Evolutionary conservation across 2,329 filamentous ascomycete genomes (phyloP), one percentile per base, ranked within the genome.

Genomic region (Penicillium decumbens): DNA sequence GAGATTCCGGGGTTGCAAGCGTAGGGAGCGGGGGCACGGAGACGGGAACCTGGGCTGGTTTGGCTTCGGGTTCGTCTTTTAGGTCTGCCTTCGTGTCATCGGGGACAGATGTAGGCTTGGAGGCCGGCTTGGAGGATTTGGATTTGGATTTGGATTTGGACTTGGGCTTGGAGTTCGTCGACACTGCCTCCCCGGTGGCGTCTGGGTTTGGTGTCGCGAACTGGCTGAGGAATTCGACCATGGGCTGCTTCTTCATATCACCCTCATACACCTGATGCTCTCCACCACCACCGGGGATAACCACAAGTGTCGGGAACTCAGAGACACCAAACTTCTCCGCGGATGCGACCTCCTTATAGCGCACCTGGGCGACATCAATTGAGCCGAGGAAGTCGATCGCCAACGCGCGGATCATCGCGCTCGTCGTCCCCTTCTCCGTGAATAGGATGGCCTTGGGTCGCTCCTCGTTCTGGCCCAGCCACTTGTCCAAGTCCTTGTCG

Each of bases 351-450:
- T 96, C 89, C 71, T 91, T 95, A 73, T 86, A 80, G 49, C 90
- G 83, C 47, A 95, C 80, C 71, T 97, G 92, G 7, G 83, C 92
- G 30, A 98, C 77, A 3, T 80, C 78, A 55, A 97, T 82, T 48
- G 82, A 81, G 30, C 85, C 90, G 24, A 93, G 78, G 70, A 92
- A 98, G 66, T 97, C 93, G 61, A 96, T 89, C 6, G 93, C 91
- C 46, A 97, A 71, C 53, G 89, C 85, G 69, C 87, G 88, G 56
- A 96, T 74, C 23, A 95, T 77, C 9, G 90, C 82, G 66, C 88
- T 92, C 0, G 88, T 92, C 5, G 87, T 85, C 20, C 90, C 89
- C 76, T 97, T 98, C 49, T 95, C 88, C 2, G 88, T 95, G 72
- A 98, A 97, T 3, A 98, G 76, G 29, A 98, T 83, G 0, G 88